These are phyloP conservation scores for Lathyrus tuberosus DNA, from an alignment of 306 rosid genomes.

Conservation along the genomic window DNA sequence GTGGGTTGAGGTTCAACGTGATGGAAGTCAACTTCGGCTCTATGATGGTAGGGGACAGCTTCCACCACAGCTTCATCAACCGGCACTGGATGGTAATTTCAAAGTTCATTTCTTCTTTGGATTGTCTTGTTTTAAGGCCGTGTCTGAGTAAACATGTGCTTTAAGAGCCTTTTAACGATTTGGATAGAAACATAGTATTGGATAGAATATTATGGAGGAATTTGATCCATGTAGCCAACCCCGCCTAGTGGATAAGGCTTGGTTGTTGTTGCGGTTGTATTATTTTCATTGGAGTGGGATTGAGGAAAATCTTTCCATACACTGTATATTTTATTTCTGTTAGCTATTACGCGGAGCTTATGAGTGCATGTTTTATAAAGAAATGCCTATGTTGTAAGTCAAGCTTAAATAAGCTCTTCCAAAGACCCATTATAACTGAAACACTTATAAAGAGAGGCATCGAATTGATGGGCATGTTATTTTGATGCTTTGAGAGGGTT, in stretches of 20 bases:
- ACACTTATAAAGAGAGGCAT: neutral
- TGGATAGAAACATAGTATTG: too few species aligned
- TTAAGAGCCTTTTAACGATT: neutral
- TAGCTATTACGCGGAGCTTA: neutral
- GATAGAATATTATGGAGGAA: too few species aligned
- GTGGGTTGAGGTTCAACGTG: conserved; percentile 77
- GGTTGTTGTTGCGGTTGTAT: too few species aligned
- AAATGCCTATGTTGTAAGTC: neutral
- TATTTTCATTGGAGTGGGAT: neutral
- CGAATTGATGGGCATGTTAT: conserved; percentile 1
- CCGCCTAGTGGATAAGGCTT: too few species aligned
- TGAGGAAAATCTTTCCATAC: neutral
- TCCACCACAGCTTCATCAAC: conserved; percentile 59
- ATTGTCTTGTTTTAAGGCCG: neutral
- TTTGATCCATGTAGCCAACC: too few species aligned
- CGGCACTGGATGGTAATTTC: conserved; percentile 61
- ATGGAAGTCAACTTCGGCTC: conserved; percentile 35
- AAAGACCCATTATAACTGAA: neutral
- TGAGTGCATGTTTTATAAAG: neutral
- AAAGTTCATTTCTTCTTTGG: conserved; percentile 4
- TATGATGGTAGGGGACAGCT: conserved; percentile 44
- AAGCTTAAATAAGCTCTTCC: neutral
- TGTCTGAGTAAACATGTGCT: neutral
- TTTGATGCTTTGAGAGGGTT: conserved; percentile 20
- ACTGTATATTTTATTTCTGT: neutral